Conservation (phyloP, 2,329 filamentous ascomycete species). For the Xylaria multiplex region DNA sequence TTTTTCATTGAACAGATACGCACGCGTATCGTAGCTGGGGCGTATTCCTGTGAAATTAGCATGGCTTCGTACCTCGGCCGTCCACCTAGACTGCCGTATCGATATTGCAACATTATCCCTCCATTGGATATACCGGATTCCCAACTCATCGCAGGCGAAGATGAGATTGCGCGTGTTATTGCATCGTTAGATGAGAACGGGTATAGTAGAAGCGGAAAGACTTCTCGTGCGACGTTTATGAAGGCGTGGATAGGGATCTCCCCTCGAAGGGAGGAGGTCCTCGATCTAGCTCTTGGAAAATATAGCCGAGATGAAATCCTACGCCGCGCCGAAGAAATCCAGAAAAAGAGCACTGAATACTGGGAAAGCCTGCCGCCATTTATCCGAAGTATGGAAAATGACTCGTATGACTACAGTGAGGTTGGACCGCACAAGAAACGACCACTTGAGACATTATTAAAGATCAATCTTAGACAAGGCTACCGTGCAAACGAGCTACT, state of each 20-base stretch:
- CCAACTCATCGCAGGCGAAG: slow-evolving; percentile 43
- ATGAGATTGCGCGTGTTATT: slow-evolving; percentile 43
- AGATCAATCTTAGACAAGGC: slow-evolving; percentile 41
- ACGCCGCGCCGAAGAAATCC: slow-evolving; percentile 42
- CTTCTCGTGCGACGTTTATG: slow-evolving; percentile 44
- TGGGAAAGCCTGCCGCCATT: slow-evolving; percentile 44
- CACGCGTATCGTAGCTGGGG: slow-evolving; percentile 41
- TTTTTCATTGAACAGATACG: slow-evolving; percentile 50
- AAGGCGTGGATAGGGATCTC: slow-evolving; percentile 45
- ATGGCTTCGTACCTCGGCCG: slow-evolving; percentile 49
- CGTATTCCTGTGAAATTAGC: slow-evolving; percentile 48
- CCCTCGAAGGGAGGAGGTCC: slow-evolving; percentile 49
- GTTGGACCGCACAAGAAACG: slow-evolving; percentile 27
- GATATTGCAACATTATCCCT: slow-evolving; percentile 47
- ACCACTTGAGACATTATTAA: slow-evolving; percentile 44
- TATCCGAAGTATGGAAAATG: slow-evolving; percentile 41
- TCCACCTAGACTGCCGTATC: slow-evolving; percentile 49
- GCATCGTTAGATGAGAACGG: slow-evolving; percentile 47
- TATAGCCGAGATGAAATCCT: slow-evolving; percentile 49
- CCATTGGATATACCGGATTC: slow-evolving; percentile 47
- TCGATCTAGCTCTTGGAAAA: slow-evolving; percentile 49
- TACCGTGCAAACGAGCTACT: slow-evolving; percentile 48
- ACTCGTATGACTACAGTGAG: slow-evolving; percentile 37
- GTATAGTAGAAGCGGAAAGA: slow-evolving; percentile 41
- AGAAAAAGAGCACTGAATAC: slow-evolving; percentile 40